A percentile compares a stretch with the other conserved stretches of the same genome.
These are phyloP conservation scores for Aschersonia sp. DNA, from an alignment of 2,329 filamentous ascomycete species.

Conservation along the genomic window DNA sequence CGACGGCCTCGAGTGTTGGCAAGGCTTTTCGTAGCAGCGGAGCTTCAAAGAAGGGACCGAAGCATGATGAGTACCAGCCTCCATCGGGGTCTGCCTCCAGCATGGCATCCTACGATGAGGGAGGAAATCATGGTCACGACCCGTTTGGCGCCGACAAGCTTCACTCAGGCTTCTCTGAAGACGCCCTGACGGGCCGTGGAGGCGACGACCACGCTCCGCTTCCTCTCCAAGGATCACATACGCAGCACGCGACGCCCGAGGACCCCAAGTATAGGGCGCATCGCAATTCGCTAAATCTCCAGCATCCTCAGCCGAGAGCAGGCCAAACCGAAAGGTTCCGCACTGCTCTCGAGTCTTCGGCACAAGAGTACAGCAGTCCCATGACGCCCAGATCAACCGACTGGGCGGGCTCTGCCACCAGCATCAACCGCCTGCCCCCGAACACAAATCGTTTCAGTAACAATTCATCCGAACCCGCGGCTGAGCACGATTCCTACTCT, in stretches of 20 bases:
- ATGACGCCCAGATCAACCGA: conserved; percentile 46
- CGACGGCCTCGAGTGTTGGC: conserved; percentile 76
- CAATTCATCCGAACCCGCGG: conserved; percentile 19
- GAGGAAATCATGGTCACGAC: conserved; percentile 36
- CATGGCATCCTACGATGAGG: conserved; percentile 47
- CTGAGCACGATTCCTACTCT: conserved; percentile 28
- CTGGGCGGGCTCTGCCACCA: conserved; percentile 47
- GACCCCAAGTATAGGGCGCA: conserved; percentile 75
- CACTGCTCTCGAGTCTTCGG: conserved; percentile 58
- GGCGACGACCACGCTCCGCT: conserved; percentile 7
- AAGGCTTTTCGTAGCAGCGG: conserved; percentile 60
- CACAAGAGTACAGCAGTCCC: conserved; percentile 49
- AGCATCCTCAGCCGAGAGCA: conserved; percentile 64
- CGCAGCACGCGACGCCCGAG: conserved; percentile 39
- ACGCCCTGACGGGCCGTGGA: conserved; percentile 22
- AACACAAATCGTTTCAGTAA: conserved; percentile 34
- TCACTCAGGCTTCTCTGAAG: conserved; percentile 40
- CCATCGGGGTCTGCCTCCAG: conserved; percentile 71
- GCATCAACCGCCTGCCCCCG: conserved; percentile 36
- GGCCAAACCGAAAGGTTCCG: conserved; percentile 64
- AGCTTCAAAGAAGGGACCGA: conserved; percentile 40
- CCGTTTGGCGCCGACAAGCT: conserved; percentile 47
- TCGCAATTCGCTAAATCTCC: conserved; percentile 64
- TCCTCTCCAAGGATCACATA: conserved; percentile 17
- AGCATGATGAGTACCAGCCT: conserved; percentile 40